Evolutionary conservation across 805 yeast species (phyloP).

Genomic region (Metschnikowia koreensis): DNA sequence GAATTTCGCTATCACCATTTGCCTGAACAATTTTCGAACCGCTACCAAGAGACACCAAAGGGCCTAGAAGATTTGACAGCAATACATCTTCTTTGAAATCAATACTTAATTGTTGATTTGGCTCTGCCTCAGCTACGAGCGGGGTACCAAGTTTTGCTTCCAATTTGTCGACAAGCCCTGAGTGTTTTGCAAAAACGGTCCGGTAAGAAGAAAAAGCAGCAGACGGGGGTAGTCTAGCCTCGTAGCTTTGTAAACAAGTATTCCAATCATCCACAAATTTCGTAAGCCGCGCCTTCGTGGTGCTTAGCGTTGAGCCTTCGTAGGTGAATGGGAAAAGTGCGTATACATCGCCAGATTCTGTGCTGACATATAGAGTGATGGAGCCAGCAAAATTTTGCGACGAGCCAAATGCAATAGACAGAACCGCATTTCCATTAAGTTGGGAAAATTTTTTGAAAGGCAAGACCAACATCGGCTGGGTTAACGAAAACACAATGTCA

Average conservation of each 20-base stretch:
- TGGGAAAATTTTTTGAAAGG: conserved; percentile 4
- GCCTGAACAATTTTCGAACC: conserved; percentile 4
- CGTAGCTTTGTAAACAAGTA: conserved; percentile 1
- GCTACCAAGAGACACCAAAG: conserved; percentile 7
- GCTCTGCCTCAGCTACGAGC: conserved; percentile 2
- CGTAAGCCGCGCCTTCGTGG: conserved; percentile 11
- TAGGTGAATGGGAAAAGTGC: conserved; percentile 17
- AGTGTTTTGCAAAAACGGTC: conserved; percentile 6
- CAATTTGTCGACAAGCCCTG: conserved; percentile 4
- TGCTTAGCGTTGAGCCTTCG: conserved; percentile 4
- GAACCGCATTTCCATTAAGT: conserved; percentile 4
- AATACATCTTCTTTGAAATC: neutral
- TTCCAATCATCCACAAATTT: conserved; percentile 12
- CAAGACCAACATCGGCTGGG: conserved; percentile 11
- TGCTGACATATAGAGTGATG: conserved; percentile 15
- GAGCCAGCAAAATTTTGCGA: conserved; percentile 12
- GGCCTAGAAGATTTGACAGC: conserved; percentile 9
- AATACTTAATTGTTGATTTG: neutral
- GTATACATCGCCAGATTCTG: conserved; percentile 10
- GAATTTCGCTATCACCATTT: conserved; percentile 3
- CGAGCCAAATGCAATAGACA: conserved; percentile 19
- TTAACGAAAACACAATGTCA: conserved; percentile 13
- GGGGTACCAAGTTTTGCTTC: conserved; percentile 7
- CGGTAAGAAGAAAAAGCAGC: conserved; percentile 6
- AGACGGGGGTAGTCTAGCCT: conserved; percentile 13